Evolutionary conservation across 371 early-diverging fungal species (phyloP).

Genomic region (Vairimorpha necatrix): DNA sequence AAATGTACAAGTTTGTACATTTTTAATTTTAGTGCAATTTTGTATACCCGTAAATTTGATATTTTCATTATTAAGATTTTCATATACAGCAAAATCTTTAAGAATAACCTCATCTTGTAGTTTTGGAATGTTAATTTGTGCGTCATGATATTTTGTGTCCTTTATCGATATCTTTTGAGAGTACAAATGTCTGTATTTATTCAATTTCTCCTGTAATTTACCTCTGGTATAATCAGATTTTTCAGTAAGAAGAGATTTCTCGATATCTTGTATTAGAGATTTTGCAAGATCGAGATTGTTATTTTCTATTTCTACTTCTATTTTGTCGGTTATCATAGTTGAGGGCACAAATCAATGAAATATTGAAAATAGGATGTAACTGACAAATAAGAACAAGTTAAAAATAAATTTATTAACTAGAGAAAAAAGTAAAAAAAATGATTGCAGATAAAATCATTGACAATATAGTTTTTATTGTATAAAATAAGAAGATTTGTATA

Average conservation of each 20-base stretch:
- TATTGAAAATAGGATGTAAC: no score
- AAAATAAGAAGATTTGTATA: no score
- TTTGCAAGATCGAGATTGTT: background rate
- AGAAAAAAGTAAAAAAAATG: no score
- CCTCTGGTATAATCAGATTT: background rate
- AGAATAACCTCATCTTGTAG: background rate
- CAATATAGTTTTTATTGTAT: no score
- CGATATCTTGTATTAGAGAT: background rate
- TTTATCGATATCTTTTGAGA: background rate
- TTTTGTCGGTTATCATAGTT: background rate
- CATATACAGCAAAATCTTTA: background rate
- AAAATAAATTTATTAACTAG: no score
- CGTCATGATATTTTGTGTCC: background rate
- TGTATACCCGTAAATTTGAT: background rate
- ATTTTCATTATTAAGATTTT: background rate
- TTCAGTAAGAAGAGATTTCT: background rate
- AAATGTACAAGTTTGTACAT: background rate
- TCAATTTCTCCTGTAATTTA: background rate
- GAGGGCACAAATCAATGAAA: no score
- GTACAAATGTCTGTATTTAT: constrained; percentile 1
- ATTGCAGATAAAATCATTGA: no score
- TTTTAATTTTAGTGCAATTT: background rate
- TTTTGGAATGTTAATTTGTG: background rate
- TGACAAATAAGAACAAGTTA: no score
- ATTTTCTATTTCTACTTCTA: background rate